Conservation (phyloP, 192 early-diverging fungal species). For the Backusella psychrophila region DNA sequence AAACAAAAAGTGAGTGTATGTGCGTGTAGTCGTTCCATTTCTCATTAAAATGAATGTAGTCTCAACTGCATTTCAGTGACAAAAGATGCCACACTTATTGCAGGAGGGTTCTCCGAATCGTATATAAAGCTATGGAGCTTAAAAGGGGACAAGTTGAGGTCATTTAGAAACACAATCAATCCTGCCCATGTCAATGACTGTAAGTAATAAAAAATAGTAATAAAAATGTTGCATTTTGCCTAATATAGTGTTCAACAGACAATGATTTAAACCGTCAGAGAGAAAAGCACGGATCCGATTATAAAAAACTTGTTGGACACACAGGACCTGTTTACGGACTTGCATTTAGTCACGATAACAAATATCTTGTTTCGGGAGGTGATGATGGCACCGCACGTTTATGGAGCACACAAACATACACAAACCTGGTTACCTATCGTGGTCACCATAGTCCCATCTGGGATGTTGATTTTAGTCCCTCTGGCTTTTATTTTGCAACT, state of each 20-base stretch:
- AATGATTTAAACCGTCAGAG: conserved; percentile 13
- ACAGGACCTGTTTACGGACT: conserved; percentile 87
- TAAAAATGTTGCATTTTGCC: not conserved
- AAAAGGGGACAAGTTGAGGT: conserved; percentile 64
- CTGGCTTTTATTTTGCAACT: conserved; percentile 96
- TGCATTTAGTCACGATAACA: conserved; percentile 83
- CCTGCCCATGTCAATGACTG: conserved; percentile 29
- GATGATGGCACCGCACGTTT: conserved; percentile 91
- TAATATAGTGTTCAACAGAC: not conserved
- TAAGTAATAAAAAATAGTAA: not conserved
- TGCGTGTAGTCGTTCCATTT: not conserved
- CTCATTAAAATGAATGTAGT: conserved; percentile 26
- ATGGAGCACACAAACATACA: conserved; percentile 90
- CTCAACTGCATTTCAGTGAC: conserved; percentile 83
- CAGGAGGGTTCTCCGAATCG: conserved; percentile 94
- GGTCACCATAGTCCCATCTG: conserved; percentile 97
- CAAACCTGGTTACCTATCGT: conserved; percentile 90
- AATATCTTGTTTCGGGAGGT: conserved; percentile 83
- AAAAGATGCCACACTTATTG: conserved; percentile 78
- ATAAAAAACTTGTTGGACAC: conserved; percentile 81
- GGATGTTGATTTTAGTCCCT: conserved; percentile 91
- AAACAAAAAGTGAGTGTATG: not conserved
- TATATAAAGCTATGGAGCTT: conserved; percentile 93
- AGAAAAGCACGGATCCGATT: conserved; percentile 57
- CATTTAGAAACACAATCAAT: conserved; percentile 10